Conservation (phyloP, 257 asterid genomes). For the Salvia rosmarinus region DNA sequence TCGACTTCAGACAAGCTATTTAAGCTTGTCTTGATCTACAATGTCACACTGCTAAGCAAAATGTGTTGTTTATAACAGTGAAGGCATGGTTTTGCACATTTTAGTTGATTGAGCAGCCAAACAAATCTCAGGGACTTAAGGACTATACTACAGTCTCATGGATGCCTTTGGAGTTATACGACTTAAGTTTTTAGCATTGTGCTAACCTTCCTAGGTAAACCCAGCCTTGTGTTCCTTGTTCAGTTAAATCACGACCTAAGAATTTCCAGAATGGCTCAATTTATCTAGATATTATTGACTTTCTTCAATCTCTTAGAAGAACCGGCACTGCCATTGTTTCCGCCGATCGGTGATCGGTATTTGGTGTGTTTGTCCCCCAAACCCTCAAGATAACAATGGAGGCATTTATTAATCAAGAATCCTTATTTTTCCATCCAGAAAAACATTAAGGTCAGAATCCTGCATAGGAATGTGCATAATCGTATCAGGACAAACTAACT, state of each 20-base stretch:
- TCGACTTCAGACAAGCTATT: too few relatives aligned
- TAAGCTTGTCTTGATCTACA: too few relatives aligned
- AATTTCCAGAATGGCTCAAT: constrained; percentile 5
- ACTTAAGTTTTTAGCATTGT: constrained; percentile 16
- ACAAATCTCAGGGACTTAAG: constrained; percentile 13
- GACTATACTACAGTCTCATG: background rate
- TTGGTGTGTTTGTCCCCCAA: constrained; percentile 21
- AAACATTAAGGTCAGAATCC: constrained; percentile 18
- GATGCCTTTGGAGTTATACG: constrained; percentile 8
- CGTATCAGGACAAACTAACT: constrained; percentile 16
- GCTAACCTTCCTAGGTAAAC: background rate
- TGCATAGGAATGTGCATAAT: constrained; percentile 8
- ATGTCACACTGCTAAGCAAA: too few relatives aligned
- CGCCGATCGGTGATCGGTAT: background rate
- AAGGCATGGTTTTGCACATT: constrained; percentile 1
- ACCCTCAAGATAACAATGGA: background rate
- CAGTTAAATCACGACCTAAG: background rate
- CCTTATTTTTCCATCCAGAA: constrained; percentile 25
- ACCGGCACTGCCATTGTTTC: constrained; percentile 26
- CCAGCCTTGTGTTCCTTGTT: background rate
- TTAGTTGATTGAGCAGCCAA: constrained; percentile 5
- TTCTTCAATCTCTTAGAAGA: constrained; percentile 14
- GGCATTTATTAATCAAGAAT: background rate
- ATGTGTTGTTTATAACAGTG: background rate
- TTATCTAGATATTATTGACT: background rate